phyloP scores from a whole-genome alignment of 805 yeast species.

The Myxozyma monticola region DNA sequence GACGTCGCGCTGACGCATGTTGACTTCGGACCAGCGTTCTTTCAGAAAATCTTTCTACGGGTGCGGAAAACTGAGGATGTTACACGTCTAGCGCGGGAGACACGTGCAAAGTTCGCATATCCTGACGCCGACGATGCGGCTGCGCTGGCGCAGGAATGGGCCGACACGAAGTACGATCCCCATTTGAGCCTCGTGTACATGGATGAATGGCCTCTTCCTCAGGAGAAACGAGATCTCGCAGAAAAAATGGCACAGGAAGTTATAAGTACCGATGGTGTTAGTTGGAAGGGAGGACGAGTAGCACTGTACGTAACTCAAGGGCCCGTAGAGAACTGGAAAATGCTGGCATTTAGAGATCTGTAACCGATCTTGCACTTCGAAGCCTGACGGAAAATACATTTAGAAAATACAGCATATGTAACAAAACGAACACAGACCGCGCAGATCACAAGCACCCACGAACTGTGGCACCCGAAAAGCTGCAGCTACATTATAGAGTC shows the following conservation, averaged over 20 bases:
- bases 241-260: slow-evolving; percentile 66
- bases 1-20: slow-evolving; percentile 45
- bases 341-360: slow-evolving; percentile 49
- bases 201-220: slow-evolving; percentile 62
- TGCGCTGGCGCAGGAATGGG: slow-evolving; percentile 57
- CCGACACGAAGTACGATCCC: slow-evolving; percentile 58
- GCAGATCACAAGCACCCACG: background rate
- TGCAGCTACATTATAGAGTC: background rate
- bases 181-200: slow-evolving; percentile 74
- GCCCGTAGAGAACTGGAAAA: slow-evolving; percentile 67
- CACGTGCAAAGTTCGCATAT: slow-evolving; percentile 41
- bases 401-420: background rate
- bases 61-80: slow-evolving; percentile 49
- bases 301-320: slow-evolving; percentile 72
- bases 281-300: slow-evolving; percentile 68
- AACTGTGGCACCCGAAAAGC: background rate
- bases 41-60: slow-evolving; percentile 56
- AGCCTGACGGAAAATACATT: too few relatives aligned
- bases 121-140: slow-evolving; percentile 42
- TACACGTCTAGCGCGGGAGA: slow-evolving; percentile 49
- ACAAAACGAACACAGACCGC: background rate
- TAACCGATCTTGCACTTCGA: background rate
- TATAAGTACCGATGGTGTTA: slow-evolving; percentile 49
- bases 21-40: slow-evolving; percentile 50
- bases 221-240: slow-evolving; percentile 62